phyloP scores from a whole-genome alignment of 2,329 filamentous ascomycete genomes.

The Verticillium albo-atrum region DNA sequence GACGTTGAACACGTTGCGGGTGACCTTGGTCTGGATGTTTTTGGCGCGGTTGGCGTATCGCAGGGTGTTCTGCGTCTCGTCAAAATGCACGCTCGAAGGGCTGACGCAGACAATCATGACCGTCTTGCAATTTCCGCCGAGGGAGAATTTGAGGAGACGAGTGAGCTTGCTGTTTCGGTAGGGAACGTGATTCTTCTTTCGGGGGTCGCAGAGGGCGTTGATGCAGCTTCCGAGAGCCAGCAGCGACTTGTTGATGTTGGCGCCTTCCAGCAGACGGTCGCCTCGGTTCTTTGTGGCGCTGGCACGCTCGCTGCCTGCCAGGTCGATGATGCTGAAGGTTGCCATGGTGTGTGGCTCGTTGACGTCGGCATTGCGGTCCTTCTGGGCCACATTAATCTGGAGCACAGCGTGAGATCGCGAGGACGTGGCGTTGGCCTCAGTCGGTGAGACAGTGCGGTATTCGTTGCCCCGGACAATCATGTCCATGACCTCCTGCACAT shows the following conservation, averaged over 20 bases:
- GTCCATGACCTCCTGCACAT: slow-evolving; percentile 97
- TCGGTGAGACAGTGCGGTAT: slow-evolving; percentile 91
- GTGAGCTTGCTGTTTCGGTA: slow-evolving; percentile 98
- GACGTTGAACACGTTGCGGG: slow-evolving; percentile 98
- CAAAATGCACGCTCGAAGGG: slow-evolving; percentile 92
- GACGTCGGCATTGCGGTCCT: slow-evolving; percentile 86
- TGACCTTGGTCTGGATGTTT: slow-evolving; percentile 99
- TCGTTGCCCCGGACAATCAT: slow-evolving; percentile 97
- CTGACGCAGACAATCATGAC: slow-evolving; percentile 99
- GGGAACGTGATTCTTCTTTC: slow-evolving; percentile 89
- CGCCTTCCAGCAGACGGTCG: slow-evolving; percentile 84
- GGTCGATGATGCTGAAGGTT: slow-evolving; percentile 94
- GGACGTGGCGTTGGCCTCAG: slow-evolving; percentile 94
- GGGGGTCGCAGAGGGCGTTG: slow-evolving; percentile 91
- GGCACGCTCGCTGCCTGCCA: slow-evolving; percentile 92
- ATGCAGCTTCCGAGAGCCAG: slow-evolving; percentile 95
- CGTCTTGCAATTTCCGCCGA: slow-evolving; percentile 96
- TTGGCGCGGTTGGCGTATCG: slow-evolving; percentile 97
- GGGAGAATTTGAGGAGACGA: slow-evolving; percentile 89
- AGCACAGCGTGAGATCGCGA: slow-evolving; percentile 95
- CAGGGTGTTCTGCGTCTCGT: slow-evolving; percentile 96
- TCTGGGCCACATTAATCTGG: slow-evolving; percentile 93
- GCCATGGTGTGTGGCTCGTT: slow-evolving; percentile 98
- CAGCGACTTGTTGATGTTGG: slow-evolving; percentile 98
- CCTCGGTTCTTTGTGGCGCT: slow-evolving; percentile 96